These are phyloP conservation scores for Globisporangium cylindrosporum DNA, from an alignment of 352 stramenopile species.

Conservation along the genomic window DNA sequence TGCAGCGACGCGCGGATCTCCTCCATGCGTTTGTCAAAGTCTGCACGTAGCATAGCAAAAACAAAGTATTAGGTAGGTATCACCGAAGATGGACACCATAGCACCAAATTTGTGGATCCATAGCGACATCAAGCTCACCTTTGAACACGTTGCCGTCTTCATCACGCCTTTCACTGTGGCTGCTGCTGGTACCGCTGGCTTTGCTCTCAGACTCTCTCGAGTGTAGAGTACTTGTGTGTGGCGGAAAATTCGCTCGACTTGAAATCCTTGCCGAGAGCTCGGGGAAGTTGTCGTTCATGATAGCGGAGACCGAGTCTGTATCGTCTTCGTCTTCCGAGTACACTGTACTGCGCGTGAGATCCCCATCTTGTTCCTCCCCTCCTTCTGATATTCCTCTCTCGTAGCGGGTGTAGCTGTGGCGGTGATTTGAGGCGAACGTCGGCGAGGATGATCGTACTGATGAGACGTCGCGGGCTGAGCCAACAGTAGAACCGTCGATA, in stretches of 20 bases:
- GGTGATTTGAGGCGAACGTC: background rate
- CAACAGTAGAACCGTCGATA: background rate
- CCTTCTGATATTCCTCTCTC: background rate
- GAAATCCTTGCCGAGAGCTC: background rate
- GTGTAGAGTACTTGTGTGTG: background rate
- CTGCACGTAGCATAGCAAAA: constrained; percentile 20
- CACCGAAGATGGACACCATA: background rate
- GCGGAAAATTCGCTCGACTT: background rate
- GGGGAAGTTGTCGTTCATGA: constrained; percentile 5
- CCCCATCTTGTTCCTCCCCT: background rate
- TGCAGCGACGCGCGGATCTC: constrained; percentile 65
- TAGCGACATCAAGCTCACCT: constrained; percentile 9
- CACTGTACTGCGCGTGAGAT: background rate
- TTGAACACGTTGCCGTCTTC: constrained; percentile 23
- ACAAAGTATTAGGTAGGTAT: background rate
- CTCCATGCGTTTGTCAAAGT: constrained; percentile 73
- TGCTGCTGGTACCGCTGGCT: background rate
- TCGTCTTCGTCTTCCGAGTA: background rate
- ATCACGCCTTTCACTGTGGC: background rate
- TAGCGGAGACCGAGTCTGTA: background rate
- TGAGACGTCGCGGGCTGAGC: background rate
- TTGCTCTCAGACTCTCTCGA: background rate
- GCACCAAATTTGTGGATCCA: background rate
- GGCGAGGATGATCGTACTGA: background rate
- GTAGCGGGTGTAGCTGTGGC: background rate